Evolutionary conservation across 176 grass and related monocot species (phyloP).

Genomic region (Aechmea fasciata): DNA sequence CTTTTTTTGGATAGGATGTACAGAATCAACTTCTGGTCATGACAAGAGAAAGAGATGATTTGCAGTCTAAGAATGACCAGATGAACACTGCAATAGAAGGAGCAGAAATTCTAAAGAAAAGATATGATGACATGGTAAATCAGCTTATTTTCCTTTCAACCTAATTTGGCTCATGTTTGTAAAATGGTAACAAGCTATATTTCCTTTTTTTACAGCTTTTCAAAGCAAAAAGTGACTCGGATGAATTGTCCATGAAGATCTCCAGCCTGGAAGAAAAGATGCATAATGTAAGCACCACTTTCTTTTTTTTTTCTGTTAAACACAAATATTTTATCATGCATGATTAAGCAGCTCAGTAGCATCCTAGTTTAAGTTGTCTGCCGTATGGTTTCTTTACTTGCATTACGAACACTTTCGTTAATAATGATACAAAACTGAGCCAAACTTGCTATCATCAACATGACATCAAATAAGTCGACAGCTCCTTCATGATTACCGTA

Average conservation of each 20-base stretch:
- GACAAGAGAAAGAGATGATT: conserved; percentile 43
- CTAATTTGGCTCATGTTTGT: conserved; percentile 12
- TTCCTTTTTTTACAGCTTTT: conserved; percentile 37
- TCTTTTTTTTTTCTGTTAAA: background rate
- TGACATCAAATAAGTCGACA: background rate
- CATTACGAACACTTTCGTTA: no score
- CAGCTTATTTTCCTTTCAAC: conserved; percentile 9
- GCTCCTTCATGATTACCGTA: background rate
- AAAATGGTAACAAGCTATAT: conserved; percentile 3
- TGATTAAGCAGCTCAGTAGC: background rate
- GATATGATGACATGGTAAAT: conserved; percentile 47
- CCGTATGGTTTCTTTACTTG: no score
- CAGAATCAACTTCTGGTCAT: conserved; percentile 35
- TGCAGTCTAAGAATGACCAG: conserved; percentile 38
- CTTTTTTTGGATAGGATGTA: conserved; percentile 45
- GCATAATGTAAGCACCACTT: conserved; percentile 37
- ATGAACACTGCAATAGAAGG: conserved; percentile 36
- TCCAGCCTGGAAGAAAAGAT: conserved; percentile 53
- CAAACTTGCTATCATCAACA: no score
- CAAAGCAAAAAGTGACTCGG: conserved; percentile 35
- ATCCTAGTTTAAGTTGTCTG: background rate
- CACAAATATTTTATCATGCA: background rate
- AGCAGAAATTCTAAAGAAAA: conserved; percentile 45
- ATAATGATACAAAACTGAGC: no score
- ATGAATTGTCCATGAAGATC: conserved; percentile 52